Base-by-base conservation (phyloP, 345 rosid species). In the Eucalyptus curtisii region DNA sequence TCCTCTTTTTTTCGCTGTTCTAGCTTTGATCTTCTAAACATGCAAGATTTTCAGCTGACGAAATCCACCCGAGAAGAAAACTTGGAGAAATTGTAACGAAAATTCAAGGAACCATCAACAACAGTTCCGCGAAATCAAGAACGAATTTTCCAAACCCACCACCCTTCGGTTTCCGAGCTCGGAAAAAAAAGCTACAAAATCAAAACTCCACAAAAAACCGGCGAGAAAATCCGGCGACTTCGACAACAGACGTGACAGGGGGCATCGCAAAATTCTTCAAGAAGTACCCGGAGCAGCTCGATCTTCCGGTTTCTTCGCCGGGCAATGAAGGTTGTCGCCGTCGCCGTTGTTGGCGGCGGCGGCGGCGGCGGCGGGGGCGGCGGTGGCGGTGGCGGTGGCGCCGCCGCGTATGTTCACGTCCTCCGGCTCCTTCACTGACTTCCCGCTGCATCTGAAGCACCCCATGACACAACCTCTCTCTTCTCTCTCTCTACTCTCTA, bases 391-490 rank as follows among this genome's bases (percentile, higher is more conserved):
- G 22, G 52, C 81, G 89, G 59, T 88, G 79, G 30, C 66, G 33
- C 31, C 30, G 68, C 12, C 9, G 44, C 47, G 48, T 20, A 17
- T n/a, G 86, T 48, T 31, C 45, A 15, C 61, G 17, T 88, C 90
- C 79, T 91, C 93, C 55, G 93, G 88, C 90, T 92, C 92, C 90
- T 90, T 92, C 87, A 71, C 91, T 14, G 95, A 90, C 90, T 91
- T 90, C 68, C 92, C 91, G 87, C 90, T 14, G 86, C 92, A 96
- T 81, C 95, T 52, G 90, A 95, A 95, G 90, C 98, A 96, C 76
- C 95, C 96, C 99, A 96, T 95, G 49, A 87, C 79, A 89, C 59
- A 89, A 76, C 40, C 82, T 85, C 52, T 55, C 52, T 37, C 55
- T 66, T 87, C 89, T 49, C 57, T 64, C 49, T 76, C 85, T 86